Conservation (phyloP, 108 stramenopile species). For the Bacterosira constricta region DNA sequence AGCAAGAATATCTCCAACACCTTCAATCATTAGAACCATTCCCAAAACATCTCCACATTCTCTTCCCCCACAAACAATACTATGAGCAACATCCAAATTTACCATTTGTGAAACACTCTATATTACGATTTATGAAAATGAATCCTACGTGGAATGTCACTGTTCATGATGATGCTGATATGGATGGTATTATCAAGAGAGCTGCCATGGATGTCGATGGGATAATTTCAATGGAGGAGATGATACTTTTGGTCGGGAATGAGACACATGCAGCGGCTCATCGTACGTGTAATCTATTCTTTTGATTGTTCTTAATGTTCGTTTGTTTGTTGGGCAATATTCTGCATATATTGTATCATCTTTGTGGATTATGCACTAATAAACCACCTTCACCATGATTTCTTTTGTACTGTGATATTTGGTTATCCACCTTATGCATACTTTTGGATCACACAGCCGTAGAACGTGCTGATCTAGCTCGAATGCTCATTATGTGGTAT, state of each 20-base stretch:
- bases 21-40: not conserved
- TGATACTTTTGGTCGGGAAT: constrained; percentile 5
- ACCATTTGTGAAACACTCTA: constrained; percentile 5
- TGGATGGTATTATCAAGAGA: constrained; percentile 6
- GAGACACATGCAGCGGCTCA: constrained; percentile 9
- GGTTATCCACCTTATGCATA: not conserved
- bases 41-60: not conserved
- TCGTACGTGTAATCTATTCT: constrained; percentile 5
- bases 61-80: constrained; percentile 11
- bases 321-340: not conserved
- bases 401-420: too few relatives aligned
- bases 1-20: not conserved
- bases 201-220: constrained; percentile 2
- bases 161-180: constrained; percentile 13
- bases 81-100: not conserved
- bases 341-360: not conserved
- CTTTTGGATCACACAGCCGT: not conserved
- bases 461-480: constrained; percentile 12
- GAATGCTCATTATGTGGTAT: constrained; percentile 20
- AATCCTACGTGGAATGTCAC: constrained; percentile 20
- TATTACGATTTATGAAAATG: constrained; percentile 8
- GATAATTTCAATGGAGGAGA: constrained; percentile 19
- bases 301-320: not conserved
- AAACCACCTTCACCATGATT: too few relatives aligned
- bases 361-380: too few relatives aligned